Evolutionary conservation across 495 filamentous ascomycete species (phyloP).

Genomic region (Thermochaetoides thermophila): DNA sequence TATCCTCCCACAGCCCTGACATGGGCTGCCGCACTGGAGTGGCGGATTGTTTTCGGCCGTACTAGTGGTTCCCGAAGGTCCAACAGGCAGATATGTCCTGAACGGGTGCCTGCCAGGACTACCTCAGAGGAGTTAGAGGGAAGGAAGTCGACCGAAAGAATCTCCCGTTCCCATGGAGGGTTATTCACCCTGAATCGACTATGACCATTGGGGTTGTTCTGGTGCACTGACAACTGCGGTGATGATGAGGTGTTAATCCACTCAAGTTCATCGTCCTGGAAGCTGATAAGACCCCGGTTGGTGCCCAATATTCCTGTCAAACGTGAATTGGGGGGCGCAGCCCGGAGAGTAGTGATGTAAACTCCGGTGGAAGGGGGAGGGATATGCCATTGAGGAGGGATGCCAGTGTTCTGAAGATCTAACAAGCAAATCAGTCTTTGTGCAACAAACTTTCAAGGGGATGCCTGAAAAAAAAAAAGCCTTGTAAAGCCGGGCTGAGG

Average conservation of each 20-base stretch:
- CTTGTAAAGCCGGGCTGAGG: too few species aligned
- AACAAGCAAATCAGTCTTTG: too few species aligned
- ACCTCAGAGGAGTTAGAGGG: conserved; percentile 11
- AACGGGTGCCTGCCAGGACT: conserved; percentile 25
- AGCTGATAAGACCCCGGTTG: conserved; percentile 13
- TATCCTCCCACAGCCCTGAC: conserved; percentile 16
- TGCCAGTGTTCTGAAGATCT: too few species aligned
- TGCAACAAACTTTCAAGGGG: too few species aligned
- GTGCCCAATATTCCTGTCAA: conserved; percentile 21
- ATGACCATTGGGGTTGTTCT: too few species aligned
- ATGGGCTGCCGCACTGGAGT: conserved; percentile 19
- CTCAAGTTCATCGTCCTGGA: conserved; percentile 2
- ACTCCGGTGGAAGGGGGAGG: too few species aligned
- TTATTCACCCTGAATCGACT: too few species aligned
- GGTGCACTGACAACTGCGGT: too few species aligned
- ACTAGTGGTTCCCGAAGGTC: conserved; percentile 18
- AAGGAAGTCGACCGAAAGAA: conserved; percentile 19
- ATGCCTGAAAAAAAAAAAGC: too few species aligned
- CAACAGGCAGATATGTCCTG: conserved; percentile 13
- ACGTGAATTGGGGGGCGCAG: too few species aligned
- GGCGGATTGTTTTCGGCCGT: conserved; percentile 2
- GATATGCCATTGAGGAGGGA: too few species aligned
- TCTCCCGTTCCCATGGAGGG: conserved; percentile 5
- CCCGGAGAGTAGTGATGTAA: too few species aligned
- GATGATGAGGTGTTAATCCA: conserved; percentile 6